These are phyloP conservation scores for Quillaja saponaria DNA, from an alignment of 306 rosid species.

Conservation along the genomic window DNA sequence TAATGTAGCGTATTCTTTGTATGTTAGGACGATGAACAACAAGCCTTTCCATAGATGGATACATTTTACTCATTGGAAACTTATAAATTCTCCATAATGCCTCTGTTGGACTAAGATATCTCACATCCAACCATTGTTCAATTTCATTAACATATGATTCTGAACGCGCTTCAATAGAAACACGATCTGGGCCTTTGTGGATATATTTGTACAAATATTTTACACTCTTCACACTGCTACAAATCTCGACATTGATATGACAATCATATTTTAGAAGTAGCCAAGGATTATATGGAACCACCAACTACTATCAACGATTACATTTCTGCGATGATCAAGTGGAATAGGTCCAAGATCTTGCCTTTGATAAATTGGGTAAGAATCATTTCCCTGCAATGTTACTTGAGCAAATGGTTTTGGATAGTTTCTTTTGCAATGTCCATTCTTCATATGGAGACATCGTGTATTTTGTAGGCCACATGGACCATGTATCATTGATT, in stretches of 20 bases:
- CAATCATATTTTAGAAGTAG: background rate
- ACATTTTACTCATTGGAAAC: no score
- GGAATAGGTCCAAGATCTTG: background rate
- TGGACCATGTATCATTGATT: conserved; percentile 15
- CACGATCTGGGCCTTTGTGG: background rate
- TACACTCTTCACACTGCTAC: background rate
- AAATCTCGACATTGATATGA: background rate
- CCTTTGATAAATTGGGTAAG: background rate
- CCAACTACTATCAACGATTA: background rate
- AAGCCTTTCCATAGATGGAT: background rate
- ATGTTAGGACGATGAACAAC: background rate
- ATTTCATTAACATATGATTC: background rate
- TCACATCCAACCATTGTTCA: background rate
- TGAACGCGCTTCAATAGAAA: background rate
- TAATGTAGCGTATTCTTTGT: background rate
- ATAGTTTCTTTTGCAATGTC: background rate
- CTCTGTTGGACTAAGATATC: background rate
- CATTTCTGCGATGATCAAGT: background rate
- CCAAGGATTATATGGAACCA: background rate
- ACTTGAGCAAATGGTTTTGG: background rate
- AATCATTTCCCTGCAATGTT: background rate
- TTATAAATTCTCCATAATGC: no score
- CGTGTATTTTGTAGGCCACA: background rate
- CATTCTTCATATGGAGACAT: background rate
- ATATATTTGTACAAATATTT: background rate